Evolutionary conservation across 805 yeast species (phyloP), one percentile per base, ranked within the genome.

Genomic region (Suhomyces prunicola): DNA sequence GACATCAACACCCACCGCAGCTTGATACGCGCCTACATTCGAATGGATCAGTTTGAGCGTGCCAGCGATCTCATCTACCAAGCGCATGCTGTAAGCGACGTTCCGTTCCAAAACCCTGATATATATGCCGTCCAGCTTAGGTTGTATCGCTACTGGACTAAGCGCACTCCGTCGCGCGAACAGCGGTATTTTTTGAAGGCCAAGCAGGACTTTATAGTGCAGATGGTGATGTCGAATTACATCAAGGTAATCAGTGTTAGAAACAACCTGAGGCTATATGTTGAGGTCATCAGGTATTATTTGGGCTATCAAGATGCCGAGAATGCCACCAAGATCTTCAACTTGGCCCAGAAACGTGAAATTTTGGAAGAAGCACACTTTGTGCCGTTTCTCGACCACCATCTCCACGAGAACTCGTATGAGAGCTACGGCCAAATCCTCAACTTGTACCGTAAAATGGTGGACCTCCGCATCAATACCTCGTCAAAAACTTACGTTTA

Each of bases 401-500:
- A 61, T 48, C 53, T 66, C 4, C 44, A 51, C 4, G 50, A 48
- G 19, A 55, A 55, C 8, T 58, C 62, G 5, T 59, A 57, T 40
- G 62, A 60, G 24, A 58, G 62, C 12, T 57, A 64, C 47, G 56
- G 66, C 1, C 58, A 63, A 24, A 63, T 70, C 9, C 58, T 74
- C 47, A 61, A 65, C 12, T 35, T 71, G 5, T 74, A 73, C 54
- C 64, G 68, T 45, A 63, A 65, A 23, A 72, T 75, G 78, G 72
- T 65, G 4, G 57, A 58, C 4, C 51, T 49, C 6, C 63, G 65
- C 13, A 54, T 72, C 6, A 49, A 52, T 5, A 57, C 69, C 6
- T 53, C 72, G 3, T 56, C 72, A 0, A 58, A 60, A 36, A 67
- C 74, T 0, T 73, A 73, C 53, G 60, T 61, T 23, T 63, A 58